Base-by-base conservation (phyloP, 305 asterid species). In the Fraxinus angustifolia region DNA sequence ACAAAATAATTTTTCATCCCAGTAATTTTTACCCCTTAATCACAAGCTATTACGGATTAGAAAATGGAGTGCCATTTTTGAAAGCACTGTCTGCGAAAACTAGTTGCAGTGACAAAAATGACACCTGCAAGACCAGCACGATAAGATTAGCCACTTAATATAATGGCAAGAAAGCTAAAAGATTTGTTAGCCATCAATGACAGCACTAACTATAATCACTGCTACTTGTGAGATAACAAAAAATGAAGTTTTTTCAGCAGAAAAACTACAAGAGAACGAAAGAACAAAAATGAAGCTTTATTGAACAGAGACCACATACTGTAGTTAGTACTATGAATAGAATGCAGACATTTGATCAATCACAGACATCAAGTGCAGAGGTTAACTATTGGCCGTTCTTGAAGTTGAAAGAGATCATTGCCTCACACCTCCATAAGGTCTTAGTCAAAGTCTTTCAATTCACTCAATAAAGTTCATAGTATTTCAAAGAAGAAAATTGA, bases 61-160 rank as follows among this genome's bases (percentile, higher is more conserved):
- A 80, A 56, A 30, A 50, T 45, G 40, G 40, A 0, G 73, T 70
- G 33, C 21, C 74, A 17, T 58, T 79, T 38, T 50, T 38, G 67
- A 77, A 28, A 75, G 83, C 70, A 77, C 80, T 36, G 73, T 30
- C 35, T 17, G 30, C 70, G 78, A 71, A 81, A 81, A 73, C 76
- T 70, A 53, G 73, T 67, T 76, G 79, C 71, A 79, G 16, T 17
- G 58, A 30, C 77, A 72, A 83, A 78, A 80, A 56, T 53, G 75
- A 48, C 58, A 38, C 86, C 86, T 83, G 86, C 81, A 82, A 74
- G 78, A 67, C 77, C 67, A 58, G 77, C 73, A 58, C 48, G 72
- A 80, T 26, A 77, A 78, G 80, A 83, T 70, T 81, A 79, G 75
- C 40, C 6, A 45, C 70, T 42, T 80, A 77, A 77, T 82, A 60